Evolutionary conservation across 2,329 filamentous ascomycete genomes (phyloP), one percentile per base, ranked within the genome.

Genomic region (Calonectria honghensis): DNA sequence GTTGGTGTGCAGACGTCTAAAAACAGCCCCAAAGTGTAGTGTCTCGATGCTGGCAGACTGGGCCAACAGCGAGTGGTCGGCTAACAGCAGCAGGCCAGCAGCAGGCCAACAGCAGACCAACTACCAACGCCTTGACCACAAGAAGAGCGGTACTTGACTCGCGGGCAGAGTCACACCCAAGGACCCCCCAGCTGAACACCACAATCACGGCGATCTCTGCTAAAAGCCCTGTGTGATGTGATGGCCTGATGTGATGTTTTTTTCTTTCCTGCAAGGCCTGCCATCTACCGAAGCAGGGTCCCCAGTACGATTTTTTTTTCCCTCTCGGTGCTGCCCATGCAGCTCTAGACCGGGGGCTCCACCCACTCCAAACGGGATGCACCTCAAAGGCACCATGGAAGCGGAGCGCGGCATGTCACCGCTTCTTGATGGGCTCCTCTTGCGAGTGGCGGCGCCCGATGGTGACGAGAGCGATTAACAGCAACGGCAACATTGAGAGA

Each of bases 271-370:
- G 37, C 31, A 48, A 35, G 32, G 37, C 16, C 18, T 64, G 24
- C 41, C 61, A 65, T 65, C 41, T 65, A 29, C 61, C 61, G 57
- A 65, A 35, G 39, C 61, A 65, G 27, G 57, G 57, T 24, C 57
- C 57, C 52, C 35, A 16, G 35, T 29, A 4, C 37, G n/a, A 9
- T 11, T 48, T 24, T 48, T 48, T 24, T 48, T 24, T 24, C 45
- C 18, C 51, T 54, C 24, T 31, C 14, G 3, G 6, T 14, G 10
- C 7, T 20, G 24, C 27, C 51, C 51, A 54, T 54, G 27, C 51
- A 54, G 51, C 51, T 32, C 24, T 29, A 29, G 27, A 54, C 18
- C 9, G 29, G 14, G 7, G 24, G 41, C 14, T 29, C 61, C 61
- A 63, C 57, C 39, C 57, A 41, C 57, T 41, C 57, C 57, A 63